phyloP scores from a whole-genome alignment of 306 rosid genomes.

The Glycine soja region DNA sequence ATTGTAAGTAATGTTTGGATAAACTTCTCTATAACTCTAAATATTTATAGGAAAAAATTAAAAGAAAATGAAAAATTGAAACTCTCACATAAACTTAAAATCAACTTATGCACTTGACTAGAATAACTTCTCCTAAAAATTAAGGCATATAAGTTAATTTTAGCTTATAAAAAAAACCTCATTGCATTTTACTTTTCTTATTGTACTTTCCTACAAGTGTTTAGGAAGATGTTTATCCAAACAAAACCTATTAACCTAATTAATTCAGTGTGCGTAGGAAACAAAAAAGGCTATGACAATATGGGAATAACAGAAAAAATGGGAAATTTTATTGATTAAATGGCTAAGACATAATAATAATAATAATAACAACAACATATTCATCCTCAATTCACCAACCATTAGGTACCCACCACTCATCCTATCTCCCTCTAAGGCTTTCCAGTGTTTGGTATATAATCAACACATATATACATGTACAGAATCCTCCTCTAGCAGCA shows the following conservation, averaged over 20 bases:
- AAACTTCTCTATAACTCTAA: neutral
- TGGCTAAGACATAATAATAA: slow-evolving; percentile 31
- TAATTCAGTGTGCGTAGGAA: neutral
- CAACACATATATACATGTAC: slow-evolving; percentile 65
- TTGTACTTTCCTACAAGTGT: neutral
- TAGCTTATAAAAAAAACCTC: no score
- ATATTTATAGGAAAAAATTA: neutral
- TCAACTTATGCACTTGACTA: neutral
- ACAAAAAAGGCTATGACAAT: neutral
- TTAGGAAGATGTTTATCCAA: neutral
- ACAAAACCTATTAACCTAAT: no score
- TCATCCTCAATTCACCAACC: slow-evolving; percentile 60
- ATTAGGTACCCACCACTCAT: slow-evolving; percentile 59
- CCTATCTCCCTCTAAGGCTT: slow-evolving; percentile 54
- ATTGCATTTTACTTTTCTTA: no score
- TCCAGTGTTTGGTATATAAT: slow-evolving; percentile 54
- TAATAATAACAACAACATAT: neutral
- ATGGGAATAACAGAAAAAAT: neutral
- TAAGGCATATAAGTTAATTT: no score
- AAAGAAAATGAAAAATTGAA: neutral
- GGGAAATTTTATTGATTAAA: slow-evolving; percentile 58
- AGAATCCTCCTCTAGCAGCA: slow-evolving; percentile 58
- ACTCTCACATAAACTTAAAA: neutral
- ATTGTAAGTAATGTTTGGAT: neutral
- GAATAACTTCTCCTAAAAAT: neutral